Percentiles rank a stretch among this genome's conserved stretches.
Conservation (phyloP, 176 grass and related monocot species). For the Otatea glauca region DNA sequence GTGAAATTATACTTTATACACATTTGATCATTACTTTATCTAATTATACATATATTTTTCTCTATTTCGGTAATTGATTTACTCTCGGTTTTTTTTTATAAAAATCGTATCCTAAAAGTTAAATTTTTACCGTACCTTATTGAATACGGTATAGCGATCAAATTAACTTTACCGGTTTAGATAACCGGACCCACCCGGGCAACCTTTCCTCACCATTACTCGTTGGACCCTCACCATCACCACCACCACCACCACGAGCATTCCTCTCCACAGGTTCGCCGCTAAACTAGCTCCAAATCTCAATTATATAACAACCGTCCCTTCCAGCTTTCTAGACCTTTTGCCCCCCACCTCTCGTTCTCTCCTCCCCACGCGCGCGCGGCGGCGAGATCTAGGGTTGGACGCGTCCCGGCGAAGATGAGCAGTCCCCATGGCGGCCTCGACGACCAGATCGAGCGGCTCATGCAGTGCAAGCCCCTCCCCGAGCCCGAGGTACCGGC, state of each 20-base stretch:
- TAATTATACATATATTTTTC: no score
- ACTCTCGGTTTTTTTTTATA: no score
- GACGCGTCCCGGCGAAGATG: constrained; percentile 44
- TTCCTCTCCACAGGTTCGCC: neutral
- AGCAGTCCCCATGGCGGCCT: constrained; percentile 80
- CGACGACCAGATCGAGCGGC: constrained; percentile 92
- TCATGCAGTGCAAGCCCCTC: constrained; percentile 99
- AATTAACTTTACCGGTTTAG: no score
- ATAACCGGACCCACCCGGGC: neutral
- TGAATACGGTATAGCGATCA: no score
- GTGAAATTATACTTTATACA: no score
- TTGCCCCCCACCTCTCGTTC: constrained; percentile 20
- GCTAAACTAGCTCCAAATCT: constrained; percentile 29
- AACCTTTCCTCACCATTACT: neutral
- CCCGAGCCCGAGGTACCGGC: constrained; percentile 75
- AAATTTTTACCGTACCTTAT: no score
- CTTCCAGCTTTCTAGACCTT: constrained; percentile 37
- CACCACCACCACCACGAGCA: constrained; percentile 14
- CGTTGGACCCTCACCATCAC: neutral
- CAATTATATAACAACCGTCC: constrained; percentile 54
- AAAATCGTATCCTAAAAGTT: no score
- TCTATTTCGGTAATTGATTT: no score
- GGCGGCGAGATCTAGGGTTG: constrained; percentile 71
- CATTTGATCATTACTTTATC: no score
- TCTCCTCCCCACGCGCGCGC: neutral